Base-by-base conservation (phyloP, 495 filamentous ascomycete genomes). In the Aspergillus affinis region DNA sequence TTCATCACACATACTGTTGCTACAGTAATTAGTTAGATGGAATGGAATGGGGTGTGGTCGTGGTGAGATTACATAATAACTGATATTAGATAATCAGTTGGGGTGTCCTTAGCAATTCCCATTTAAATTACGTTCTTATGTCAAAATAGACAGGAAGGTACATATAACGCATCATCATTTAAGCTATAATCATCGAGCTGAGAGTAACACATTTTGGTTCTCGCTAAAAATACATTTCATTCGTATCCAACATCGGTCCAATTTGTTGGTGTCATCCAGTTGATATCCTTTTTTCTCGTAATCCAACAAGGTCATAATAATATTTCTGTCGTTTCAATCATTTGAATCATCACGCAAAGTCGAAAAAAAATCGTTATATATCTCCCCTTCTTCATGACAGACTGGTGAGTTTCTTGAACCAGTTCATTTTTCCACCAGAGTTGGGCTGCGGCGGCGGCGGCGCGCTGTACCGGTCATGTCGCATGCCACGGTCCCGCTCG, bases 321-420 rank as follows among this genome's bases (percentile, higher is more conserved):
- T 41, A 41, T 1, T 41, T 8, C 58, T 61, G 63, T 69, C 66
- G 59, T 69, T 51, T 64, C 58, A 19, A 54, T 60, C 59, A 61
- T 63, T 29, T 51, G 17, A 52, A 61, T 67, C 61, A 57, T 67
- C 51, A 60, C 52, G 20, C 41, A 49, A 49, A 49, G 6, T 44
- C 26, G 52, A 15, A 57, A 17, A 15, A 17, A 47, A 48, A 29
- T 46, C 47, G 10, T 32, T 17, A 41, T 41, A 41, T 41, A 41
- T 15, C 10, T 41, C 13, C 10, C 13, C 13, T 41, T 10, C 13
- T 41, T 10, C 36, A 55, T 69, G 60, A 76, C 48, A 76, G 65
- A 59, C 60, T 71, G 21, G 77, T 75, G 47, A 81, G 60, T 55
- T 79, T 83, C 60, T 75, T 74, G 47, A 83, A 73, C 81, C 81